A percentile compares a stretch with the other conserved stretches of the same genome.
These are phyloP conservation scores for Amauroascus verrucosus DNA, from an alignment of 2,329 filamentous ascomycete species.

Conservation along the genomic window DNA sequence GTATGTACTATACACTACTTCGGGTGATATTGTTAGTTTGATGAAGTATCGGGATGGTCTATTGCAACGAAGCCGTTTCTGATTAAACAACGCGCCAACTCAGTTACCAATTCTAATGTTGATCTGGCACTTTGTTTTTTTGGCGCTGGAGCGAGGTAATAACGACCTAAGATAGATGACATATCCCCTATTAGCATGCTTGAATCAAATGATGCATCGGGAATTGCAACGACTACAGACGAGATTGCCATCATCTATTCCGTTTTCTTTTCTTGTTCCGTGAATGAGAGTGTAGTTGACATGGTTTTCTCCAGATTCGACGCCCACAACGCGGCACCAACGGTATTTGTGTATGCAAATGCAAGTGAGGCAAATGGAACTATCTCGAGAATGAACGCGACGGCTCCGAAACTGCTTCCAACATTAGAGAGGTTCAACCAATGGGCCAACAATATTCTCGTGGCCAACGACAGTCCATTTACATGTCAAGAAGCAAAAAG, in stretches of 20 bases:
- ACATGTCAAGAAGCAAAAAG: neutral
- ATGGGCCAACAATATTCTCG: no score
- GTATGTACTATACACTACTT: neutral
- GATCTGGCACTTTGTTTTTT: neutral
- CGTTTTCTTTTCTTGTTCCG: neutral
- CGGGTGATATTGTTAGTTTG: conserved; percentile 4
- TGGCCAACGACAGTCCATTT: no score
- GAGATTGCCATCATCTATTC: neutral
- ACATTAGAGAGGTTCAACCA: conserved; percentile 13
- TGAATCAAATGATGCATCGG: neutral
- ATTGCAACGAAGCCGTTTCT: neutral
- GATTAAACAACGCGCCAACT: neutral
- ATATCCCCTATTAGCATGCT: no score
- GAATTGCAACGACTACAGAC: neutral
- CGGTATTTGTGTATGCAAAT: conserved; percentile 83
- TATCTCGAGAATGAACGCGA: conserved; percentile 73
- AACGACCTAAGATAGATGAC: neutral
- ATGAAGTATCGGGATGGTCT: neutral
- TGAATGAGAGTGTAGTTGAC: conserved; percentile 16
- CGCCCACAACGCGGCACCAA: conserved; percentile 90
- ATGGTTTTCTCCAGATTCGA: conserved; percentile 59
- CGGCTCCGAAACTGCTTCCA: conserved; percentile 52
- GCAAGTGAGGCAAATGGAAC: conserved; percentile 71
- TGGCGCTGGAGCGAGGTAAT: neutral
- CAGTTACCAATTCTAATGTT: neutral